Evolutionary conservation across 805 yeast species (phyloP).

Genomic region (Hyphopichia homilentoma): DNA sequence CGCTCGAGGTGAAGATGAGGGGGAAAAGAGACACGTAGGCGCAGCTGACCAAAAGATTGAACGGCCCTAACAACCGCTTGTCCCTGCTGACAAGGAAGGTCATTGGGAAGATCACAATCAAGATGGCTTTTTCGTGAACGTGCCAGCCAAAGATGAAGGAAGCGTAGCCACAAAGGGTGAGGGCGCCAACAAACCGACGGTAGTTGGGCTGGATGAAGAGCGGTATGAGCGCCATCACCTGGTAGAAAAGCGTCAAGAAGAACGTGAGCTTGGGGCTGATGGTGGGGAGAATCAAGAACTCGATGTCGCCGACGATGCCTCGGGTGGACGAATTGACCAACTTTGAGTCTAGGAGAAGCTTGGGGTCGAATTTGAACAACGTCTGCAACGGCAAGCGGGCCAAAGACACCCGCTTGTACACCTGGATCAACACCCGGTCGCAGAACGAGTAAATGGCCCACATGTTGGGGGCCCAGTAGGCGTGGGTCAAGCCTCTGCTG

Average conservation of each 20-base stretch:
- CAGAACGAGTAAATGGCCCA: slow-evolving; percentile 92
- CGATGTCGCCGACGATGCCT: slow-evolving; percentile 90
- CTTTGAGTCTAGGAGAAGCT: slow-evolving; percentile 28
- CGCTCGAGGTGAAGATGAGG: slow-evolving; percentile 72
- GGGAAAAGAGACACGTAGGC: slow-evolving; percentile 91
- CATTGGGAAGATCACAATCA: slow-evolving; percentile 84
- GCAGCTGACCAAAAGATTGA: slow-evolving; percentile 66
- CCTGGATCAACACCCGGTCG: slow-evolving; percentile 64
- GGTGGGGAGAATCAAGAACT: slow-evolving; percentile 74
- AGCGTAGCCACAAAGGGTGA: slow-evolving; percentile 87
- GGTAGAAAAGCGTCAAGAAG: slow-evolving; percentile 78
- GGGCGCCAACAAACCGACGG: slow-evolving; percentile 74
- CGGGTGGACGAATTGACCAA: slow-evolving; percentile 50
- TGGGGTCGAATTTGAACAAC: slow-evolving; percentile 44
- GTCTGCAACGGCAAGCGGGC: slow-evolving; percentile 23
- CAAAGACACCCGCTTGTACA: slow-evolving; percentile 34
- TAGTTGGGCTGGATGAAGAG: slow-evolving; percentile 65
- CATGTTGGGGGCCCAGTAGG: slow-evolving; percentile 98
- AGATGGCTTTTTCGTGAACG: slow-evolving; percentile 96
- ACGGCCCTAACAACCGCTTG: slow-evolving; percentile 66
- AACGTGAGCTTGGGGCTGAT: slow-evolving; percentile 78
- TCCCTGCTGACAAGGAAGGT: slow-evolving; percentile 72
- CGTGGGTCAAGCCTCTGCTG: slow-evolving; percentile 92
- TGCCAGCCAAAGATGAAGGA: slow-evolving; percentile 98
- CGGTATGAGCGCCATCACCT: slow-evolving; percentile 72